Conservation (phyloP, 257 asterid species). For the Knoxia roxburghii region DNA sequence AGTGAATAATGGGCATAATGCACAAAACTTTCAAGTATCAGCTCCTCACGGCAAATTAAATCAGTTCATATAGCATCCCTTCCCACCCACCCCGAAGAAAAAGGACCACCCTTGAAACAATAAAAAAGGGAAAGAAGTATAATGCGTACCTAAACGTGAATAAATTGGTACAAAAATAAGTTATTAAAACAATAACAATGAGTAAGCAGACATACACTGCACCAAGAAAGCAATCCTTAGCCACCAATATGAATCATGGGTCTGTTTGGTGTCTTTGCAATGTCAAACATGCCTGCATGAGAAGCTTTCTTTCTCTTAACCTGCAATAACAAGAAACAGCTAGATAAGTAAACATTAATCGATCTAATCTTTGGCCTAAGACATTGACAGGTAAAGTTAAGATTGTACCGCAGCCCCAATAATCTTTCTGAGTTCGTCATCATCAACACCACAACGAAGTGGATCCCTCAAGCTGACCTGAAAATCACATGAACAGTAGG, state of each 20-base stretch:
- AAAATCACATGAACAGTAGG: conserved; percentile 9
- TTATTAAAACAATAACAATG: neutral
- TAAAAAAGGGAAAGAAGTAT: neutral
- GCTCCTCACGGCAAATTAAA: no score
- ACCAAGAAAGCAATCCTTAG: conserved; percentile 18
- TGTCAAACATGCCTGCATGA: conserved; percentile 94
- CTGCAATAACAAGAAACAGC: conserved; percentile 31
- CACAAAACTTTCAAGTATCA: no score
- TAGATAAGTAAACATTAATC: neutral
- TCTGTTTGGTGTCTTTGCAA: conserved; percentile 89
- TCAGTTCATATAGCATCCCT: no score
- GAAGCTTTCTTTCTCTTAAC: conserved; percentile 89
- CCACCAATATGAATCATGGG: conserved; percentile 99
- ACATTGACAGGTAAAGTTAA: conserved; percentile 13
- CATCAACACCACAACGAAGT: conserved; percentile 67
- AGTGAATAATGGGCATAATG: no score
- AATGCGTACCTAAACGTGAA: no score
- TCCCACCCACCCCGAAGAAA: no score
- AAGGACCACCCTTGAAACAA: neutral
- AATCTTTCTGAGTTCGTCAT: conserved; percentile 66
- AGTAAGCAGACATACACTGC: conserved; percentile 4
- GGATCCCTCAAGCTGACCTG: conserved; percentile 99
- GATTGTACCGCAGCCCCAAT: conserved; percentile 71
- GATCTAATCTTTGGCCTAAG: conserved; percentile 1
- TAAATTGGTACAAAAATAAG: neutral